Conservation (phyloP, 805 yeast species). For the Saccharomycopsis javanensis region DNA sequence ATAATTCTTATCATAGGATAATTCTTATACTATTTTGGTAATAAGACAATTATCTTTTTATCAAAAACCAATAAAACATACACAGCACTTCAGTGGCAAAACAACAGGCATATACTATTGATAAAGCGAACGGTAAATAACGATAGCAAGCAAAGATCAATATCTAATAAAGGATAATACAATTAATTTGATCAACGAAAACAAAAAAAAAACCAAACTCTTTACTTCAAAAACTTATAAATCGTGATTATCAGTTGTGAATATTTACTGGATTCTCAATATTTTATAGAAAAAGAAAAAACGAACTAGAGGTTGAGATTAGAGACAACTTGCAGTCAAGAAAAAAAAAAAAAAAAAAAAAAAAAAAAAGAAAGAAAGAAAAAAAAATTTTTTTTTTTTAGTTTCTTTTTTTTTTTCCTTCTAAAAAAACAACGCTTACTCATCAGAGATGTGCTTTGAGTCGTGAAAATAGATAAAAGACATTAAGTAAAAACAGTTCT, state of each 20-base stretch:
- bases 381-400: neutral
- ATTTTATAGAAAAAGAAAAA: neutral
- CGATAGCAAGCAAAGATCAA: neutral
- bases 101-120: no score
- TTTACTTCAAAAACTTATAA: slow-evolving; percentile 1
- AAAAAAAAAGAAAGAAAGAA: neutral
- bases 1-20: no score
- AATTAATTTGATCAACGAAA: slow-evolving; percentile 17
- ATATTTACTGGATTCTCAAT: neutral
- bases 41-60: no score
- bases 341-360: slow-evolving; percentile 1
- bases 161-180: slow-evolving; percentile 16
- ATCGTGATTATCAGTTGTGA: neutral
- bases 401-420: neutral
- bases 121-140: neutral
- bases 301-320: neutral
- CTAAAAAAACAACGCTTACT: no score
- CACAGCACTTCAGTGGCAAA: neutral
- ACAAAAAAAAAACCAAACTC: neutral
- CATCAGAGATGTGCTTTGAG: neutral
- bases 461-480: neutral
- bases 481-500: neutral
- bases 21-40: no score
- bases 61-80: neutral
- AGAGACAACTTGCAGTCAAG: neutral